phyloP scores from a whole-genome alignment of 768 basidiomycete genomes.

The Lactarius akahatsu region DNA sequence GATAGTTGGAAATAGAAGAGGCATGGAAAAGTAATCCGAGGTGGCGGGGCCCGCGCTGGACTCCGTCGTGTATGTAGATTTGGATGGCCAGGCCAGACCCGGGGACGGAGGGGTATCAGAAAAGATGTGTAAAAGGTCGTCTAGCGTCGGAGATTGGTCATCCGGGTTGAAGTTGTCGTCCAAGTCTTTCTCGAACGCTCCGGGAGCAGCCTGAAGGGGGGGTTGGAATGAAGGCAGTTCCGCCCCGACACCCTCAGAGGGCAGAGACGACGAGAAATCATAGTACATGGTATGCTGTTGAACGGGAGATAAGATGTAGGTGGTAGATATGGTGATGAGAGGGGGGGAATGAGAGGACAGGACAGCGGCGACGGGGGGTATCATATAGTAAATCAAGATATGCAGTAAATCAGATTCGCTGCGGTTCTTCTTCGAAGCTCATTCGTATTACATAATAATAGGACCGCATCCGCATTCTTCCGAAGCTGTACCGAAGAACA shows the following conservation, averaged over 20 bases:
- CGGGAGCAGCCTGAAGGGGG: background rate
- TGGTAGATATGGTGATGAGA: background rate
- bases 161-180: background rate
- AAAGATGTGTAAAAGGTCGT: no score
- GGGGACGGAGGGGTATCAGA: background rate
- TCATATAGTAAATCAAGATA: background rate
- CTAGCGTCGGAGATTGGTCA: background rate
- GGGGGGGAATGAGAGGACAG: background rate
- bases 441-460: background rate
- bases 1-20: background rate
- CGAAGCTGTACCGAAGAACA: background rate
- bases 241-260: background rate
- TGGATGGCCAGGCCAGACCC: background rate
- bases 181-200: background rate
- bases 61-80: background rate
- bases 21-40: background rate
- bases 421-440: background rate
- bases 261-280: background rate
- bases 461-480: background rate
- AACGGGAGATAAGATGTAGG: background rate
- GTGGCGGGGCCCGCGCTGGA: background rate
- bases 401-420: no score
- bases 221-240: background rate
- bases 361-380: background rate
- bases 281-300: background rate